These are phyloP conservation scores for Rachicladosporium sp. DNA, from an alignment of 2,329 filamentous ascomycete genomes.

Conservation along the genomic window DNA sequence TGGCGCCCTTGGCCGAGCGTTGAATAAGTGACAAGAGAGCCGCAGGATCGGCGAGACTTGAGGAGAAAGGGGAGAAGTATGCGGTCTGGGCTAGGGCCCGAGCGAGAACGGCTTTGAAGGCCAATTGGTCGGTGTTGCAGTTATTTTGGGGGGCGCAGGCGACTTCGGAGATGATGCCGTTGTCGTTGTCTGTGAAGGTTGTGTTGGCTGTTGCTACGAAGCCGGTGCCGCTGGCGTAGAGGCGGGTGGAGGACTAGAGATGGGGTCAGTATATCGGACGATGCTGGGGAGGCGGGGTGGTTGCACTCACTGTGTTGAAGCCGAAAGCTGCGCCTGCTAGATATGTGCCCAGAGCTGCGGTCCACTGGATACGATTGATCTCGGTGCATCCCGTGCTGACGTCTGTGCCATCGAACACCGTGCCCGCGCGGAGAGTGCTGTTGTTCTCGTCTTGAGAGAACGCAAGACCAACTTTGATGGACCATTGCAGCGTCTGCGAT, in stretches of 20 bases:
- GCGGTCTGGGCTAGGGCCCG: conserved; percentile 24
- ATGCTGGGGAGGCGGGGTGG: background rate
- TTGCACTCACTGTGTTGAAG: conserved; percentile 35
- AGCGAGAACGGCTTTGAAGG: conserved; percentile 59
- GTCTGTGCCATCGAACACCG: conserved; percentile 51
- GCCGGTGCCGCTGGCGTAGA: conserved; percentile 14
- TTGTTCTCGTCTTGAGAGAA: conserved; percentile 31
- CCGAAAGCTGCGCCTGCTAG: conserved; percentile 53
- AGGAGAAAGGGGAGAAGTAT: conserved; percentile 25
- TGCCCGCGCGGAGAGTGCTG: background rate
- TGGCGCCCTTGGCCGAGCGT: conserved; percentile 41
- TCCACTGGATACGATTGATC: conserved; percentile 43
- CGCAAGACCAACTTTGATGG: conserved; percentile 43
- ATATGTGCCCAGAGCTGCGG: conserved; percentile 54
- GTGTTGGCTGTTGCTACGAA: conserved; percentile 5
- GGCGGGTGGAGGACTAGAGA: conserved; percentile 1
- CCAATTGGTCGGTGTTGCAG: conserved; percentile 60
- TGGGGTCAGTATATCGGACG: background rate
- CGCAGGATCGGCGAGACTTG: conserved; percentile 1
- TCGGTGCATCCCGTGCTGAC: conserved; percentile 41
- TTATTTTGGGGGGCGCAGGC: conserved; percentile 47
- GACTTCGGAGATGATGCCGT: conserved; percentile 50
- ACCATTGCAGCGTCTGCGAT: conserved; percentile 54
- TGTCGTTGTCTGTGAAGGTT: conserved; percentile 39
- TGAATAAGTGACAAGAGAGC: conserved; percentile 9